Base-by-base conservation (phyloP, 2,329 filamentous ascomycete genomes). In the Leptographium flavum region DNA sequence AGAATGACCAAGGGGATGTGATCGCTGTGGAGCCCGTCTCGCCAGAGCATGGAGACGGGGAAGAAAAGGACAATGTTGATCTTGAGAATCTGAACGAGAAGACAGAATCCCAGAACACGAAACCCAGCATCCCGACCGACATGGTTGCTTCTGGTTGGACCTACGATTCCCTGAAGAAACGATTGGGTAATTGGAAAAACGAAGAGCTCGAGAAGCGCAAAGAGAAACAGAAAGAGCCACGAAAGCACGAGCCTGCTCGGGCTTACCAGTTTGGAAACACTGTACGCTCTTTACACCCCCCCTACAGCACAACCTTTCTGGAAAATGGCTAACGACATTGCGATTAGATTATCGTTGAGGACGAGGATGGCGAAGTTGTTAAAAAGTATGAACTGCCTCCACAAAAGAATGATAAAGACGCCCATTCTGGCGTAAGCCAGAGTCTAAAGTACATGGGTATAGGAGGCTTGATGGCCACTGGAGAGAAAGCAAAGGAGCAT, bases 1-100 rank as follows among this genome's bases (percentile, higher is more conserved):
- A 96, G 61, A 83, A 94, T 54, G 70, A 80, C 50, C 82, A 94
- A 47, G 90, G 90, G 8, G 88, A 95, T 45, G 88, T 95, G 3
- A 59, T 95, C 6, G 76, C 76, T 17, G 75, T 85, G 0, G 70
- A 80, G 51, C 62, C 74, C 36, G 70, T 60, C 11, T n/a, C 17
- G 10, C 17, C 36, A 3, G 11, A n/a, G 9, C 32, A 13, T 8
- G 27, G n/a, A 2, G 25, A 40, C 7, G 21, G 14, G 11, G 32
- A 27, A 21, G 11, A 23, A 14, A 19, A 30, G 32, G 41, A 31
- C 27, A 39, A 4, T 31, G 13, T 37, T 6, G 43, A 50, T 22
- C n/a, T 39, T 3, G 53, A 30, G 47, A 54, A 42, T 39, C 50
- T 39, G 39, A 48, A 52, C 10, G 50, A 55, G 22, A 50, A 54